phyloP scores from a whole-genome alignment of 441 rosid genomes.

The Arabidopsis lyrata region DNA sequence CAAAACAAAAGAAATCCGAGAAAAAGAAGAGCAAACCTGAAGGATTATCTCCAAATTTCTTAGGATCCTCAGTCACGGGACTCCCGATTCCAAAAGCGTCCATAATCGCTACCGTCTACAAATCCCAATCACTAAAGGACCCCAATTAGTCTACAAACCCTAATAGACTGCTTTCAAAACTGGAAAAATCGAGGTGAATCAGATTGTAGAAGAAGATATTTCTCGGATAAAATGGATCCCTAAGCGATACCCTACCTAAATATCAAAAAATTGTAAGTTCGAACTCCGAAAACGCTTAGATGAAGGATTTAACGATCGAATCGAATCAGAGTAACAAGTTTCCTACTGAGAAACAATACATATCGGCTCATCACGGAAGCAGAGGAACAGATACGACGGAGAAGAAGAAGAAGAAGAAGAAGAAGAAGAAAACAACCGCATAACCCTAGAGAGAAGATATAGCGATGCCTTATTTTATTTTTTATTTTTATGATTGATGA shows the following conservation, averaged over 20 bases:
- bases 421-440: background rate
- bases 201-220: background rate
- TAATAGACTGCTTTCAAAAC: constrained; percentile 11
- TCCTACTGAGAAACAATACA: constrained; percentile 27
- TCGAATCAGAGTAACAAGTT: constrained; percentile 21
- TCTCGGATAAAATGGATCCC: background rate
- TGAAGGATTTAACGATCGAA: constrained; percentile 19
- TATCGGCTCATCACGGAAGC: constrained; percentile 37
- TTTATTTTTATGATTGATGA: constrained; percentile 4
- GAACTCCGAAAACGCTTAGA: background rate
- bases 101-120: constrained; percentile 31
- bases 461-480: constrained; percentile 16
- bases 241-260: constrained; percentile 22
- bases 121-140: background rate
- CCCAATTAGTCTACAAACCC: constrained; percentile 30
- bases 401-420: background rate
- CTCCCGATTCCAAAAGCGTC: constrained; percentile 46
- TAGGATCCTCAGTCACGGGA: constrained; percentile 51
- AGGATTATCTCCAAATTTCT: constrained; percentile 50
- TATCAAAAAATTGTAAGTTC: constrained; percentile 5
- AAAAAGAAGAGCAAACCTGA: constrained; percentile 49
- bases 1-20: background rate
- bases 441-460: constrained; percentile 45
- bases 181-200: constrained; percentile 12
- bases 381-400: constrained; percentile 27